Conservation (phyloP, 106 monocot species). For the Alisma plantagoaquatica region DNA sequence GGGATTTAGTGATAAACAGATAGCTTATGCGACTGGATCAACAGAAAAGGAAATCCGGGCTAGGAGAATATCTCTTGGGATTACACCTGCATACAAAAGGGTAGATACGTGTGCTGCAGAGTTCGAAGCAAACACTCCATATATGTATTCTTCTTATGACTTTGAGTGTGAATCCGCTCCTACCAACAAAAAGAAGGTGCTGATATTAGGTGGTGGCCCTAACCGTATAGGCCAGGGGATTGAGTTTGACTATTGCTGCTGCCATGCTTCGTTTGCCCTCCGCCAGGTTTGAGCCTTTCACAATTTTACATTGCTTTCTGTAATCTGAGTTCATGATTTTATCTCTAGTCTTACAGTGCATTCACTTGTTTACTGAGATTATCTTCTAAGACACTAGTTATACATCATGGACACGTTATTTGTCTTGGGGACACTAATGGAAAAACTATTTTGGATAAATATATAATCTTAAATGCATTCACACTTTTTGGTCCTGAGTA, state of each 20-base stretch:
- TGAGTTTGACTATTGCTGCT: conserved; percentile 98
- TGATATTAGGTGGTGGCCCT: conserved; percentile 96
- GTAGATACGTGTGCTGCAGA: conserved; percentile 99
- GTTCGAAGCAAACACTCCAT: conserved; percentile 96
- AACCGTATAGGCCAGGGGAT: conserved; percentile 98
- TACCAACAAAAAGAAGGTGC: conserved; percentile 64
- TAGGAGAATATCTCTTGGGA: conserved; percentile 47
- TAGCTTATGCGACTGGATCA: conserved; percentile 70
- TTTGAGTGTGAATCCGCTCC: conserved; percentile 91
- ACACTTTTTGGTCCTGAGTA: no score
- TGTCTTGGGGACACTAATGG: no score
- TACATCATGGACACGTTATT: no score
- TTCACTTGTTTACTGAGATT: no score
- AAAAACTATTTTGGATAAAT: no score
- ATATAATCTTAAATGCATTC: no score
- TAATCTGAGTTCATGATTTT: no score
- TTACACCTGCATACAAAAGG: conserved; percentile 81
- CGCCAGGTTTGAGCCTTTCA: conserved; percentile 74
- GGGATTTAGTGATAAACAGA: conserved; percentile 90
- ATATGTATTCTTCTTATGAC: conserved; percentile 98
- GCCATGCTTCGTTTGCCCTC: conserved; percentile 98
- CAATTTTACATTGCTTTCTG: conserved; percentile 1
- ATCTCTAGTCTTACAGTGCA: no score
- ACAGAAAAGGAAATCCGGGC: conserved; percentile 56
- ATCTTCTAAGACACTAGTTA: no score